Evolutionary conservation across 179 eudicot genomes (phyloP).

Genomic region (Beta corolliflora): DNA sequence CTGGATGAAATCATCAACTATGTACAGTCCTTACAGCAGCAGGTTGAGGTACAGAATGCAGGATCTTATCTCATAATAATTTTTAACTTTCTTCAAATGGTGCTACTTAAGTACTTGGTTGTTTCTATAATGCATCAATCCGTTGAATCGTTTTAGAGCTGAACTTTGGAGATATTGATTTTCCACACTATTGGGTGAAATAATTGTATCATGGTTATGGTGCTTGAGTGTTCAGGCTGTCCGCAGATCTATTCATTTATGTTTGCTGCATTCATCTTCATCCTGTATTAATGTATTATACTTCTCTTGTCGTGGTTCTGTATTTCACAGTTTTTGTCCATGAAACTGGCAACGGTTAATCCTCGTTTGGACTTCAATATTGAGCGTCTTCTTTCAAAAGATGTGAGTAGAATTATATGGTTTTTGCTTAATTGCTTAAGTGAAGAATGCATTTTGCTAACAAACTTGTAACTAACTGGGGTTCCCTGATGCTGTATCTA

Average conservation of each 20-base stretch:
- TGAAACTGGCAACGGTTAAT: constrained; percentile 97
- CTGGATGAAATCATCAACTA: constrained; percentile 97
- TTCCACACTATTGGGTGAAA: not conserved
- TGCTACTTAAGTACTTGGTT: constrained; percentile 1
- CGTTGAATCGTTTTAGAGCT: not conserved
- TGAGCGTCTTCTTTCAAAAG: constrained; percentile 77
- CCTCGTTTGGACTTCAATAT: constrained; percentile 77
- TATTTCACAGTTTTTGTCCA: constrained; percentile 82
- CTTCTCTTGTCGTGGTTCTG: constrained; percentile 11
- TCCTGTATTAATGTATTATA: not conserved
- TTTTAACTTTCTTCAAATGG: not conserved
- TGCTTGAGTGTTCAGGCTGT: not conserved
- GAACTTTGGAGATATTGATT: not conserved
- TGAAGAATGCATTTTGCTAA: not conserved
- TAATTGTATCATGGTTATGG: too few species aligned
- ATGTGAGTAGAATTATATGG: constrained; percentile 48
- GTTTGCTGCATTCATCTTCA: not conserved
- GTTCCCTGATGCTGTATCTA: not conserved
- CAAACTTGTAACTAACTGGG: not conserved
- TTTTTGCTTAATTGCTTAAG: not conserved
- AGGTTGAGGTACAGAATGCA: constrained; percentile 74
- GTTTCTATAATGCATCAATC: not conserved
- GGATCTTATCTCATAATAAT: not conserved
- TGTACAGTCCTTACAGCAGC: constrained; percentile 93
- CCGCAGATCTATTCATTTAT: not conserved